phyloP scores from a whole-genome alignment of 2,329 filamentous ascomycete species.

The Cadophora gregata region DNA sequence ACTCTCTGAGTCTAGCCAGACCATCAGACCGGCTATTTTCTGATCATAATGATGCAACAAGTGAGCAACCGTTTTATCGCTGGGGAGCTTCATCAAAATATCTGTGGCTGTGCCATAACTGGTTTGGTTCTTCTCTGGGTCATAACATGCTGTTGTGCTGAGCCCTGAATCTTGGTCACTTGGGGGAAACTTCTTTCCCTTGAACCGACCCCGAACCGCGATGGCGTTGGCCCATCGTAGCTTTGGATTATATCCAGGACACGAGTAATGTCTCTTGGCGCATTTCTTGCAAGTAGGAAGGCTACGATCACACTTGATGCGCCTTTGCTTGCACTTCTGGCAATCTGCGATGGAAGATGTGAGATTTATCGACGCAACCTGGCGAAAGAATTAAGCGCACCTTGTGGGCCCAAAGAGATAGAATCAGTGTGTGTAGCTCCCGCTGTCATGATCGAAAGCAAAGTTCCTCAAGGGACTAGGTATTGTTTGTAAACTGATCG shows the following conservation, averaged over 20 bases:
- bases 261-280: not conserved
- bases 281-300: not conserved
- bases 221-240: not conserved
- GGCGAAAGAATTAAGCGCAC: not conserved
- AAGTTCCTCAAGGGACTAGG: too few species aligned
- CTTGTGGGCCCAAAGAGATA: not conserved
- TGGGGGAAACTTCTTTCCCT: not conserved
- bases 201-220: not conserved
- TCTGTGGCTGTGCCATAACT: too few species aligned
- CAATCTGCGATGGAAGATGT: not conserved
- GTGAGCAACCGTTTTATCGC: too few species aligned
- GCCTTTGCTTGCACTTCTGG: not conserved
- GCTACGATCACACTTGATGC: not conserved
- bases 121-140: too few species aligned
- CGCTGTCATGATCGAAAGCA: not conserved
- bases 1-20: not conserved
- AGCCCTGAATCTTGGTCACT: not conserved
- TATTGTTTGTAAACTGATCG: too few species aligned
- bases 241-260: not conserved
- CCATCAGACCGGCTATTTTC: not conserved
- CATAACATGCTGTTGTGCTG: too few species aligned
- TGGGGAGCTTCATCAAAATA: too few species aligned
- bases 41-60: not conserved
- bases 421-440: not conserved
- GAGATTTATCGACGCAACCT: not conserved